Base-by-base conservation (phyloP, 2,329 filamentous ascomycete genomes). In the Aspergillus candidus region DNA sequence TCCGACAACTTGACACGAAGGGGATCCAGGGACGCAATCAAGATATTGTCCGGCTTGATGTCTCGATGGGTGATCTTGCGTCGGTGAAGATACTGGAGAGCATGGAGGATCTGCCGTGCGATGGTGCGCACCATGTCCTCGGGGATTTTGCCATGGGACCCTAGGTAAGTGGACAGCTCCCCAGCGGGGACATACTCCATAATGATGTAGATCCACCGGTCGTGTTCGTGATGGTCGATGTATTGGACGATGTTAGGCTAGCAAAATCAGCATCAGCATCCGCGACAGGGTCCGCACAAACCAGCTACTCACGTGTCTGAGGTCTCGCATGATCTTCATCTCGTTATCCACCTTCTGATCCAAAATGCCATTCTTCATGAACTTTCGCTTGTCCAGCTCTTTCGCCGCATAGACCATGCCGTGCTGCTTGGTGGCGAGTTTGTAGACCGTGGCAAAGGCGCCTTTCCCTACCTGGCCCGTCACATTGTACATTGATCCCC, bases 41-140 rank as follows among this genome's bases (percentile, higher is more conserved):
- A 75, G 48, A 98, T 96, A 59, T 98, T 98, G 72, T 98, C 93
- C 0, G 93, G 93, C 63, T 98, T 98, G 60, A 98, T 89, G 65
- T 98, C 93, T n/a, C 93, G 85, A 68, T 98, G 93, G 0, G 91
- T 97, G 56, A 98, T 96, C 60, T 85, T 88, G 57, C 86, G 84
- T 41, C 76, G 73, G 65, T 98, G 93, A 7, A 98, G 74, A 63
- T 98, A 96, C 27, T 81, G 82, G 41, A 98, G 72, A 2, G 91
- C 91, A 54, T 84, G 79, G 35, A 96, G 71, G 31, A 97, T 78
- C 46, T 73, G 71, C 10, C 68, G 64, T 12, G 89, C 80, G 65
- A 96, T 86, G 4, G 72, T 72, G 63, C 84, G 82, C n/a, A 82
- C 84, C 53, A 83, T 72, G 1, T 66, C 55, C 61, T 97, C 91